Percentiles rank a stretch among this genome's conserved stretches.
Conservation (phyloP, 768 basidiomycete species). For the Russula earlei region DNA sequence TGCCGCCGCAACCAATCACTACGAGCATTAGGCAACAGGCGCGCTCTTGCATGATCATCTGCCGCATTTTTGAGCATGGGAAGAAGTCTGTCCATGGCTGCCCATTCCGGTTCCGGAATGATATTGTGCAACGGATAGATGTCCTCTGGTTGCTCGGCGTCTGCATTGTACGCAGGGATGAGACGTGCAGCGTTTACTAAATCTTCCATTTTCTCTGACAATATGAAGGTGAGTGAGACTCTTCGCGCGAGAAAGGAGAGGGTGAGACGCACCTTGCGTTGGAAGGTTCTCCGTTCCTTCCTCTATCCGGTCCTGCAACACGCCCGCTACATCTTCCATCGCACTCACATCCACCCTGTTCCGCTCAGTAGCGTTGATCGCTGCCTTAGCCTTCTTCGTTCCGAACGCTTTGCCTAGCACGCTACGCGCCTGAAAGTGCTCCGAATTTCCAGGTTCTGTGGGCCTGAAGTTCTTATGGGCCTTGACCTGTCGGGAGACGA, state of each 20-base stretch:
- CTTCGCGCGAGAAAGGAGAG: background rate
- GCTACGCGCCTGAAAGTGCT: conserved; percentile 56
- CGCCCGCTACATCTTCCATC: conserved; percentile 74
- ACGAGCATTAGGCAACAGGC: conserved; percentile 50
- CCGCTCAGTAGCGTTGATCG: conserved; percentile 76
- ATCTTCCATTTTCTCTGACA: conserved; percentile 59
- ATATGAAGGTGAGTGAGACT: background rate
- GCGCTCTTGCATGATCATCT: conserved; percentile 39
- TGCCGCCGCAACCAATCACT: conserved; percentile 69
- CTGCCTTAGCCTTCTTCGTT: conserved; percentile 85
- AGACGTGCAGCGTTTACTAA: conserved; percentile 54
- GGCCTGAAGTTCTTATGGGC: conserved; percentile 60
- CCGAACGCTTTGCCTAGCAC: conserved; percentile 90
- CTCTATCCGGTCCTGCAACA: conserved; percentile 78
- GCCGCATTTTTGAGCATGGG: conserved; percentile 46
- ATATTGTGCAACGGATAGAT: conserved; percentile 66
- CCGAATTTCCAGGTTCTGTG: conserved; percentile 40
- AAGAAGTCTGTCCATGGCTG: conserved; percentile 41
- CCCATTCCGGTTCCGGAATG: conserved; percentile 75
- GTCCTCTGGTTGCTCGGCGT: conserved; percentile 61
- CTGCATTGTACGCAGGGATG: conserved; percentile 63
- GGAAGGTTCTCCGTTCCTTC: conserved; percentile 60
- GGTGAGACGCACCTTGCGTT: conserved; percentile 50
- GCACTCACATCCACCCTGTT: conserved; percentile 84
- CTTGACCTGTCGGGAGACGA: conserved; percentile 74